Base-by-base conservation (phyloP, 257 asterid species). In the Solanum etuberosum region DNA sequence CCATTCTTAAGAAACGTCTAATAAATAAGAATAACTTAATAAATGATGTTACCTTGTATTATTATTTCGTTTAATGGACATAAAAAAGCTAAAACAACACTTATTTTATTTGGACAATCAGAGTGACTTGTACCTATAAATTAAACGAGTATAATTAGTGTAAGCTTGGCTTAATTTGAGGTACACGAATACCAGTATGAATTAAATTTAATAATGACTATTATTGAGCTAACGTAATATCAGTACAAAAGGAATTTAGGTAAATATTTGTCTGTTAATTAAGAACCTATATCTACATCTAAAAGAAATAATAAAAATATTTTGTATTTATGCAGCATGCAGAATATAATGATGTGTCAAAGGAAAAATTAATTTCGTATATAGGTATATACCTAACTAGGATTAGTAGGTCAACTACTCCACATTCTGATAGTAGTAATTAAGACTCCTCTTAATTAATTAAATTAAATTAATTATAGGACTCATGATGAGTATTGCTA, bases 381-480 rank as follows among this genome's bases (percentile, higher is more conserved):
- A 76, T n/a, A 40, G 34, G 4, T 73, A 46, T 72, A 40, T 78
- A 57, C 40, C 25, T 40, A 78, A 68, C 51, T 43, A 88, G 71
- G 16, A 91, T 84, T 63, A 90, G 90, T 86, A 21, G 91, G 84
- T 90, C 91, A 90, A 91, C 95, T 61, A 91, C 91, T 90, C 94
- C 93, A 87, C 90, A 83, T 87, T 89, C 90, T 35, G n/a, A 23
- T 57, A 61, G 48, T 43, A 48, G 57, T 25, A 27, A 78, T n/a
- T 27, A 57, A 57, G 3, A 16, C 65, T 16, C 84, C 3, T 78
- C 65, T 78, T 78, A 78, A 78, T 77, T 40, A 72, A 32, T 29
- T 68, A 29, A 9, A 46, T 46, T 46, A 12, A 46, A 46, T 18
- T 34, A 77, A 27, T 1, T 43, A 78, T 27, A 27, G 16, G 40